Base-by-base conservation (phyloP, 176 grass and related monocot genomes). In the Oryza meyeriana region DNA sequence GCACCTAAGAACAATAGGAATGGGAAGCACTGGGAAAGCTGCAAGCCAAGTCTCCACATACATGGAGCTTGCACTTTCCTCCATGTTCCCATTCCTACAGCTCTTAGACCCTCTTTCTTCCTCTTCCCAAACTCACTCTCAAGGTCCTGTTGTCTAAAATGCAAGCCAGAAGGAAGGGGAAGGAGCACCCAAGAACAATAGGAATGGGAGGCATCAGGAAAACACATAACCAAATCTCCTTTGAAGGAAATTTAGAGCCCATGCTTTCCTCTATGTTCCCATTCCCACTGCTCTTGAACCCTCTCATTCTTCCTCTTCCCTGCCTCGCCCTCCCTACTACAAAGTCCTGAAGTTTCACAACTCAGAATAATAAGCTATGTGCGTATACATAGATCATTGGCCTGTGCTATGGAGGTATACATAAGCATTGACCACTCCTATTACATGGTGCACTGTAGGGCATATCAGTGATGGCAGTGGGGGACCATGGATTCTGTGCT, bases 221-320 rank as follows among this genome's bases (percentile, higher is more conserved):
- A 59, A 9, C 2, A 25, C 22, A 35, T 35, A 36, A 36, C 35
- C 35, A 36, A 36, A 5, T 6, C 35, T 36, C 6, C 35, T 32
- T 31, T n/a, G 17, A 7, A 13, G 36, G 34, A 29, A 67, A 79
- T 24, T 2, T 48, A 14, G 4, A 45, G 22, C 26, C 13, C 27
- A 75, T 35, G 13, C 2, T 67, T 81, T 90, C 47, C 62, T 75
- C 16, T 8, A 78, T 65, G 66, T 79, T 72, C 32, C 24, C 87
- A 84, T 39, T 62, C 69, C 76, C 72, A 75, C 62, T 20, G 47
- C 62, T 74, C 69, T 74, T 66, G 68, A 32, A 63, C 57, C 13
- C 77, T 89, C 69, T 63, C 20, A 68, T 75, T 88, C 48, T 80
- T 81, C 81, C 81, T 70, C 62, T 89, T 89, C 81, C 77, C 12